Percentiles rank a stretch among this genome's conserved stretches.
Conservation (phyloP, 23 red algal species). For the Gracilaria domingensis region DNA sequence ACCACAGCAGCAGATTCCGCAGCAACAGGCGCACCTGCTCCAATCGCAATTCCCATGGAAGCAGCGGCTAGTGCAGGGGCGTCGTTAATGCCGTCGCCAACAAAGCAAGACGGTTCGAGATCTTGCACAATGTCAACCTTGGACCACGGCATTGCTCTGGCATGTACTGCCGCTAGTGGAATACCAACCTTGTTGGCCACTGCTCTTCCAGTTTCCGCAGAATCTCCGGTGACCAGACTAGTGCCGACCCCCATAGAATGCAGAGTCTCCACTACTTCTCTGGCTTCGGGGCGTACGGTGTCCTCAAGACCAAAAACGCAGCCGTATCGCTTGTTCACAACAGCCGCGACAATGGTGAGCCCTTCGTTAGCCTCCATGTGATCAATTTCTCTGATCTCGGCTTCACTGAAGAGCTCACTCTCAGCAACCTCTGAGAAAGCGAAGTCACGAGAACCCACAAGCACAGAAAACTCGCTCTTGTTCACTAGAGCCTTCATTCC, state of each 20-base stretch:
- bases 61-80: conserved; percentile 90
- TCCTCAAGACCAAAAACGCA: conserved; percentile 89
- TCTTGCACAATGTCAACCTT: conserved; percentile 75
- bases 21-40: conserved; percentile 73
- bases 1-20: conserved; percentile 74
- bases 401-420: conserved; percentile 43
- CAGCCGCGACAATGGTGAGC: conserved; percentile 79
- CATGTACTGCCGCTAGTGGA: conserved; percentile 41
- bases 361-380: conserved; percentile 71
- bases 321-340: conserved; percentile 60
- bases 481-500: conserved; percentile 60
- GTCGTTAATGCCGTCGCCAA: conserved; percentile 98
- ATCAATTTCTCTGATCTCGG: conserved; percentile 54
- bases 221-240: conserved; percentile 90
- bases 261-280: conserved; percentile 63
- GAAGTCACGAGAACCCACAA: conserved; percentile 56
- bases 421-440: conserved; percentile 45
- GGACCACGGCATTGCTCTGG: conserved; percentile 72
- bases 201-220: conserved; percentile 43
- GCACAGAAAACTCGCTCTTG: conserved; percentile 50
- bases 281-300: conserved; percentile 84
- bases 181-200: conserved; percentile 78
- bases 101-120: conserved; percentile 57
- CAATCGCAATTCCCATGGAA: conserved; percentile 91
- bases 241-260: conserved; percentile 33